Percentiles rank a stretch among this genome's conserved stretches.
Evolutionary conservation across 192 early-diverging fungal species (phyloP).

Genomic region (Entomortierella lignicola): DNA sequence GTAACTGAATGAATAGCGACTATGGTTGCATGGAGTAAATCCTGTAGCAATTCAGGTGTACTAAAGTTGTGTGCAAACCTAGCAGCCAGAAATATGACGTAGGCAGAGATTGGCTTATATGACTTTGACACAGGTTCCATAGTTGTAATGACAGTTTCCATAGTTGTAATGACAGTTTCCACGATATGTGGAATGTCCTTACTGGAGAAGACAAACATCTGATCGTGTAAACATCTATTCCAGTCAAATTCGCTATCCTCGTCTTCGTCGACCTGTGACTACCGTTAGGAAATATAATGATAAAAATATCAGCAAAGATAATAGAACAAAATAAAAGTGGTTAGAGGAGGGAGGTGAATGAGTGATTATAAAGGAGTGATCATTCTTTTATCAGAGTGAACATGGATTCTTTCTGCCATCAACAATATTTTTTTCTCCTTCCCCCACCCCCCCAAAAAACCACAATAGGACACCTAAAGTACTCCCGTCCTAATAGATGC

Average conservation of each 20-base stretch:
- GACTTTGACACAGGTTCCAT: constrained; percentile 70
- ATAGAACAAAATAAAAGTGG: background rate
- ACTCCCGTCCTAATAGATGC: background rate
- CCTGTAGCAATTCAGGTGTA: constrained; percentile 76
- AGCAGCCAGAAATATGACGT: constrained; percentile 88
- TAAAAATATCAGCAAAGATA: background rate
- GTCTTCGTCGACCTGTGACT: background rate
- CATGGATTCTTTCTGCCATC: too few relatives aligned
- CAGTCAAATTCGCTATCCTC: constrained; percentile 74
- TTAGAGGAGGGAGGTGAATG: background rate
- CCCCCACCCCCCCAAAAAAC: too few relatives aligned
- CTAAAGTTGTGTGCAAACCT: constrained; percentile 88
- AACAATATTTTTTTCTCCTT: too few relatives aligned
- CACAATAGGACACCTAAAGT: background rate
- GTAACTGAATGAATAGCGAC: constrained; percentile 66
- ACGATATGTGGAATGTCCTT: constrained; percentile 78
- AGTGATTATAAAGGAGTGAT: background rate
- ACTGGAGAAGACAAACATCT: constrained; percentile 94
- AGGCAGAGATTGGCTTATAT: constrained; percentile 80
- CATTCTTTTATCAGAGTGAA: background rate
- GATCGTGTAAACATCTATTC: constrained; percentile 82
- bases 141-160: constrained; percentile 72
- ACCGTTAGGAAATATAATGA: background rate
- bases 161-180: constrained; percentile 70
- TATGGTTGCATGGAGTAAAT: constrained; percentile 70